Conservation (phyloP, 352 stramenopile genomes). For the Pythium grandisporangium region DNA sequence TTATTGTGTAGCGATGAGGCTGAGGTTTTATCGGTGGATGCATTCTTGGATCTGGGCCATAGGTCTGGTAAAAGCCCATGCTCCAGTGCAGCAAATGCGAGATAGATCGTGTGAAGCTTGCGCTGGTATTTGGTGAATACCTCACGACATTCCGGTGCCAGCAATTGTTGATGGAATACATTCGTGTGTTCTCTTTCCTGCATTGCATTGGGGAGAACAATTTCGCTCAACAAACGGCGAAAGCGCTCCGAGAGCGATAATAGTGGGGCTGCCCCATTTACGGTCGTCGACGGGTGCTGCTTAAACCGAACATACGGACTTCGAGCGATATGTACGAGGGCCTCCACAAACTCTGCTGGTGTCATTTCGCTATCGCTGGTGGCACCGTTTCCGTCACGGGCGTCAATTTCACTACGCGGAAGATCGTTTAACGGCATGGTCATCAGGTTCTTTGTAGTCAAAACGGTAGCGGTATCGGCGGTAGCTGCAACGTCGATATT, state of each 20-base stretch:
- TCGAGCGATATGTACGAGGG: slow-evolving; percentile 36
- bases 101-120: slow-evolving; percentile 29
- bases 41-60: too few relatives aligned
- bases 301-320: slow-evolving; percentile 27
- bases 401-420: background rate
- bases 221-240: slow-evolving; percentile 33
- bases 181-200: slow-evolving; percentile 35
- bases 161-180: slow-evolving; percentile 38
- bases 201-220: slow-evolving; percentile 45
- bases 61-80: too few relatives aligned
- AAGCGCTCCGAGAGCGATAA: slow-evolving; percentile 24
- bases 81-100: slow-evolving; percentile 23
- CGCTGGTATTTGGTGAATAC: slow-evolving; percentile 41
- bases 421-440: background rate
- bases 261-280: background rate
- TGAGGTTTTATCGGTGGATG: background rate
- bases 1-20: background rate
- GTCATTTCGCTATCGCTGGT: slow-evolving; percentile 39
- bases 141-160: slow-evolving; percentile 35
- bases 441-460: slow-evolving; percentile 7
- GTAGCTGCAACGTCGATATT: slow-evolving; percentile 25
- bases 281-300: background rate
- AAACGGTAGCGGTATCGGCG: slow-evolving; percentile 10
- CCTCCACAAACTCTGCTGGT: slow-evolving; percentile 55
- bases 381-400: background rate